Evolutionary conservation across 2,329 filamentous ascomycete species (phyloP), one percentile per base, ranked within the genome.

Genomic region (Celoporthe dispersa): DNA sequence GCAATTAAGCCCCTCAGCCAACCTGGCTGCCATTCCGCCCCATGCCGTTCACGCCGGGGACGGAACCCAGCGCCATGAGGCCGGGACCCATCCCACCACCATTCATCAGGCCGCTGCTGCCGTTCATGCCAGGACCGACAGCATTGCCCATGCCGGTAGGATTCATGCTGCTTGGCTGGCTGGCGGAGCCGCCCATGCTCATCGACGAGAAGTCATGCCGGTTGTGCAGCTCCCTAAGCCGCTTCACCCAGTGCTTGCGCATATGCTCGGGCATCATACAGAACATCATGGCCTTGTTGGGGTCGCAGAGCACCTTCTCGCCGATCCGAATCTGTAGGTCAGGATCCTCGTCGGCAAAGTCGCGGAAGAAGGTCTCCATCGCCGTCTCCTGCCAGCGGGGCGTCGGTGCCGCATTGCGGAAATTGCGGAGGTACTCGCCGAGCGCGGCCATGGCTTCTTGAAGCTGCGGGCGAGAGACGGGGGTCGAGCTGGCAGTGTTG

Each of bases 281-380:
- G 73, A 89, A 90, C 57, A 89, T 83, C 82, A 89, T 85, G 39
- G 87, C 87, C 75, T 87, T 88, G 75, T 85, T 86, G 72, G 88
- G 85, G 73, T 88, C 85, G n/a, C 85, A 83, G 35, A 89, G 80
- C 1, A 86, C 83, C 72, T 86, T 86, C 76, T 89, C 87, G 0
- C 86, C 86, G 44, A 89, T 86, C 77, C 86, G 87, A 53, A 89
- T 80, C 79, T 89, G 87, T 68, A 89, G 75, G 73, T 89, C 87
- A 70, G 85, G 80, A 70, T 89, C 86, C 73, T 89, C 87, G 63
- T 84, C 82, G 19, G 82, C 78, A 75, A 89, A 89, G 70, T 89
- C 87, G 41, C 82, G 81, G 77, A 89, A 89, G 74, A 89, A 86
- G 6, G 88, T 82, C 68, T 89, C 87, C 66, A 89, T 80, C 0